These are phyloP conservation scores for Ceratocystis colombiana DNA, from an alignment of 2,329 filamentous ascomycete species.

Conservation along the genomic window DNA sequence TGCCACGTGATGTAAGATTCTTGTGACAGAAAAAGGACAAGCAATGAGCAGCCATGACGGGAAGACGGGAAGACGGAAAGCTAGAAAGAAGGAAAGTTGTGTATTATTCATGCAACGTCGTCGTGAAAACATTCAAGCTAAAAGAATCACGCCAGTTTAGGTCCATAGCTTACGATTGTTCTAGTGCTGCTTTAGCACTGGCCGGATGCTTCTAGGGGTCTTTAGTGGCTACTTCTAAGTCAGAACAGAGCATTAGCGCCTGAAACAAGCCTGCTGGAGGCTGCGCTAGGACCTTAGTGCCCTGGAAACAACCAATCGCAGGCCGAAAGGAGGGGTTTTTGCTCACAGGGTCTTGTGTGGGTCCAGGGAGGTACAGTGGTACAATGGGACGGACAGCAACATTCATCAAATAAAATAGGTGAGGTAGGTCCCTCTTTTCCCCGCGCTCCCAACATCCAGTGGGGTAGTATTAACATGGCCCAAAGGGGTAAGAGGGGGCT, in stretches of 20 bases:
- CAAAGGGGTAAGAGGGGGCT: background rate
- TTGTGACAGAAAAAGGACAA: background rate
- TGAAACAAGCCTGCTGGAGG: background rate
- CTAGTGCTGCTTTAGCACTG: background rate
- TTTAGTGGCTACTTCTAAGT: background rate
- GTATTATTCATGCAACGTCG: background rate
- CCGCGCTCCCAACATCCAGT: conserved; percentile 8
- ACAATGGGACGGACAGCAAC: too few relatives aligned
- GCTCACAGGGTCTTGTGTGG: background rate
- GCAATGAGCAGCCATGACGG: too few relatives aligned
- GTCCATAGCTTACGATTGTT: conserved; percentile 1
- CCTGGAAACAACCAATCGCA: background rate
- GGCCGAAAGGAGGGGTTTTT: background rate
- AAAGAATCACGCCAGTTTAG: conserved; percentile 5
- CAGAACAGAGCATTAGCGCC: background rate
- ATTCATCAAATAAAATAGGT: too few relatives aligned
- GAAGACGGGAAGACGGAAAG: background rate
- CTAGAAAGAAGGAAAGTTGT: background rate
- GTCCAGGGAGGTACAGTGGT: background rate
- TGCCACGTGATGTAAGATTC: background rate
- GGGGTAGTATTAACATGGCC: background rate
- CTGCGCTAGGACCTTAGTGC: background rate
- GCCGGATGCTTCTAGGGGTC: background rate
- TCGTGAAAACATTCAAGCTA: background rate
- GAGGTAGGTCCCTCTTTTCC: background rate